Evolutionary conservation across 2,329 filamentous ascomycete genomes (phyloP).

Genomic region (Myriosclerotinia curreyana): DNA sequence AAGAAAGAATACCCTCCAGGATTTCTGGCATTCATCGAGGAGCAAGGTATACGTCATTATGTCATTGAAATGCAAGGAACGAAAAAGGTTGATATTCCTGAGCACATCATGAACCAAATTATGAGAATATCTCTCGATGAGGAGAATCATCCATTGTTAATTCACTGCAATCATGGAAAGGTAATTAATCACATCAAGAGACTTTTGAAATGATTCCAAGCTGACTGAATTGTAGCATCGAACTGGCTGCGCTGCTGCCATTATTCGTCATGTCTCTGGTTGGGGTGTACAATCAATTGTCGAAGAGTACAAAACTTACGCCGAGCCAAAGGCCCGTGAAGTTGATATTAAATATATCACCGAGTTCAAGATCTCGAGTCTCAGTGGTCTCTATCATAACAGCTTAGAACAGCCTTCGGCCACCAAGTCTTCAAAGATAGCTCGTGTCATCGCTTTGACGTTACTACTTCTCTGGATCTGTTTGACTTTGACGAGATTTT

Average conservation of each 20-base stretch:
- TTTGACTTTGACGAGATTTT: constrained; percentile 10
- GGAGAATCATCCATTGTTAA: constrained; percentile 72
- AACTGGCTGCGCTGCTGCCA: constrained; percentile 83
- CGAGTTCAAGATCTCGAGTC: constrained; percentile 46
- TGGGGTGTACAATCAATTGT: constrained; percentile 63
- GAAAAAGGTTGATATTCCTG: constrained; percentile 71
- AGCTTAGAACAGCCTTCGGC: background rate
- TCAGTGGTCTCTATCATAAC: constrained; percentile 41
- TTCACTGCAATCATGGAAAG: constrained; percentile 93
- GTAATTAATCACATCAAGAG: constrained; percentile 32
- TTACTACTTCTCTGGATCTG: constrained; percentile 26
- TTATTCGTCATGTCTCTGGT: constrained; percentile 69
- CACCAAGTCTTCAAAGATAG: constrained; percentile 20
- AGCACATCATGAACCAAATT: constrained; percentile 66
- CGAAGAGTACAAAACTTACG: constrained; percentile 70
- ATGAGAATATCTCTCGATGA: constrained; percentile 68
- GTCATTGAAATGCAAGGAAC: constrained; percentile 82
- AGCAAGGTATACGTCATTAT: constrained; percentile 67
- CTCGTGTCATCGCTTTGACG: constrained; percentile 24
- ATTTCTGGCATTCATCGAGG: constrained; percentile 59
- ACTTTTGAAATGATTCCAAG: background rate
- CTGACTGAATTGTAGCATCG: constrained; percentile 58
- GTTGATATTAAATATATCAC: constrained; percentile 58
- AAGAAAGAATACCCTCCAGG: constrained; percentile 56
- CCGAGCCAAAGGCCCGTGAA: constrained; percentile 57